Conservation (phyloP, 2,329 filamentous ascomycete species). For the Botrytis paeoniae region DNA sequence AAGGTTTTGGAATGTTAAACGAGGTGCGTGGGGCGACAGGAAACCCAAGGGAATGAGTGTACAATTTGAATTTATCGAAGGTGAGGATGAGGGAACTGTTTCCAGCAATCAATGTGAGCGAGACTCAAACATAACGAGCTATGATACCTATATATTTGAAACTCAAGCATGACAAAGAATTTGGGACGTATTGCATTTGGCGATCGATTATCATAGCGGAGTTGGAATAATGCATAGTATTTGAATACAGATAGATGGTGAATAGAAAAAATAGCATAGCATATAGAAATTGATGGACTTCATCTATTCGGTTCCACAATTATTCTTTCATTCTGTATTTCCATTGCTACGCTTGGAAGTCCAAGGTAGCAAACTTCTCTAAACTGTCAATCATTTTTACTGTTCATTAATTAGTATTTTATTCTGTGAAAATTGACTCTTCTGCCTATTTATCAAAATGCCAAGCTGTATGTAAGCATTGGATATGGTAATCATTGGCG, state of each 20-base stretch:
- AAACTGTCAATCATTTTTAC: not conserved
- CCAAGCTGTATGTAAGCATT: not conserved
- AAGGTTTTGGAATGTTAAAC: conserved; percentile 66
- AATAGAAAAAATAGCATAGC: not conserved
- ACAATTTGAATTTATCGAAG: not conserved
- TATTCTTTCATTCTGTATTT: not conserved
- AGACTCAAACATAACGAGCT: not conserved
- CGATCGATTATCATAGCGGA: not conserved
- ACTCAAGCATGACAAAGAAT: not conserved
- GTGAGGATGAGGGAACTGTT: not conserved
- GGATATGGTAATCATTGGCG: not conserved
- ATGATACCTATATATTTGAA: not conserved
- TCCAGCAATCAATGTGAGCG: not conserved
- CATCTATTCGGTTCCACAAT: too few relatives aligned
- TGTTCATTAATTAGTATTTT: not conserved
- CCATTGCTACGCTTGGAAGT: not conserved
- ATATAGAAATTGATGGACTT: not conserved
- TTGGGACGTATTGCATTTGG: not conserved
- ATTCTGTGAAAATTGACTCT: not conserved
- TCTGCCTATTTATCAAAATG: not conserved
- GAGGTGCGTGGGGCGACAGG: too few relatives aligned
- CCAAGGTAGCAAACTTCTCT: not conserved
- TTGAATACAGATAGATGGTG: not conserved
- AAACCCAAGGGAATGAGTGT: not conserved
- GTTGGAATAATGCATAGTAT: not conserved